Percentiles rank a stretch among this genome's conserved stretches.
Evolutionary conservation across 1,284 basidiomycete species (phyloP).

Genomic region (Lentinula novae-zelandiae): DNA sequence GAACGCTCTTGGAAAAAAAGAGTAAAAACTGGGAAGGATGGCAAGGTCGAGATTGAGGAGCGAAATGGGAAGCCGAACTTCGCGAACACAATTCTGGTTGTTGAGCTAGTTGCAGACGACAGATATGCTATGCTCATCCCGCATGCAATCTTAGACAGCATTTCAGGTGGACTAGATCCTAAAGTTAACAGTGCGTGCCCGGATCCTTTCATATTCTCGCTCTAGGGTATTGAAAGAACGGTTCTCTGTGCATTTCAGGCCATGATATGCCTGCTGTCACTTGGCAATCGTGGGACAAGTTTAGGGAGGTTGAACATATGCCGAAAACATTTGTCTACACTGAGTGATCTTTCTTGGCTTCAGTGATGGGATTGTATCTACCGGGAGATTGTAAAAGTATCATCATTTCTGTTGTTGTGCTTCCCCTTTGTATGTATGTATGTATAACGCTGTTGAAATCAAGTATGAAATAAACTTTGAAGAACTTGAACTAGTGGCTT

Average conservation of each 20-base stretch:
- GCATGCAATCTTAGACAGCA: not conserved
- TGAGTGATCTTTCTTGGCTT: too few relatives aligned
- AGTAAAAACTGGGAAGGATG: not conserved
- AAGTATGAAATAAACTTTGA: too few relatives aligned
- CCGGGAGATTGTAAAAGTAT: too few relatives aligned
- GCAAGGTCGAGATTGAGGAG: not conserved
- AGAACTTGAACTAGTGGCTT: too few relatives aligned
- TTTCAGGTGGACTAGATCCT: not conserved
- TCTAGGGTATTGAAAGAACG: too few relatives aligned
- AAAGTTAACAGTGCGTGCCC: not conserved
- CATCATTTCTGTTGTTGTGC: too few relatives aligned
- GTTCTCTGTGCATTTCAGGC: not conserved
- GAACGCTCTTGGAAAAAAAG: not conserved
- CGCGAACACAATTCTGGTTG: not conserved
- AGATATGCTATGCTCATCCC: not conserved
- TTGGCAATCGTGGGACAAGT: not conserved
- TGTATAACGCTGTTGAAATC: too few relatives aligned
- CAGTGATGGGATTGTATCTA: too few relatives aligned
- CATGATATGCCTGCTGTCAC: not conserved
- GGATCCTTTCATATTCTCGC: not conserved
- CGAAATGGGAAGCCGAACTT: not conserved
- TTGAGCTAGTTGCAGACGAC: not conserved
- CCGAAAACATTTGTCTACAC: not conserved
- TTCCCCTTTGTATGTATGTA: too few relatives aligned
- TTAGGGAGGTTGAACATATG: not conserved